These are phyloP conservation scores for Boletus vermiculosoides DNA, from an alignment of 768 basidiomycete genomes.

Conservation along the genomic window DNA sequence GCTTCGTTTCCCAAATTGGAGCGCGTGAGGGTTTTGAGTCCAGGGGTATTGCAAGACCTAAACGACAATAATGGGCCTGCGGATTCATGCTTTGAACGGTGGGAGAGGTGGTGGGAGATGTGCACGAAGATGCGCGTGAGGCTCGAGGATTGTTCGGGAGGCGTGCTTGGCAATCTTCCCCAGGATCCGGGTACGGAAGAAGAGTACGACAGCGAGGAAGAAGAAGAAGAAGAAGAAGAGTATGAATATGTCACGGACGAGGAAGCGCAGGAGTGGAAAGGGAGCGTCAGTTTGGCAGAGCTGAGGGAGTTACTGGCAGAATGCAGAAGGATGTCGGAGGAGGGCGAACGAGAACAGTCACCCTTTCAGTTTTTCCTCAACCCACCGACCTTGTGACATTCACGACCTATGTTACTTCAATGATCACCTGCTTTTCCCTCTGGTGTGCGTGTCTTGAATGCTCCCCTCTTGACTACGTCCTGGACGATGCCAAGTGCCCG, in stretches of 20 bases:
- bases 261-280: slow-evolving; percentile 31
- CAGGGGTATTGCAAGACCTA: slow-evolving; percentile 53
- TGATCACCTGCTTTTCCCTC: slow-evolving; percentile 57
- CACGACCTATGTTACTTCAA: slow-evolving; percentile 2
- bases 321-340: slow-evolving; percentile 46
- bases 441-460: slow-evolving; percentile 70
- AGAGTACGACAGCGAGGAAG: slow-evolving; percentile 35
- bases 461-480: slow-evolving; percentile 56
- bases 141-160: slow-evolving; percentile 77
- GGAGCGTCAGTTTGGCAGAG: slow-evolving; percentile 37
- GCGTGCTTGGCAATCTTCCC: slow-evolving; percentile 47
- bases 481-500: slow-evolving; percentile 55
- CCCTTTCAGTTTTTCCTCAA: slow-evolving; percentile 19
- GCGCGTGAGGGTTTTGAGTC: slow-evolving; percentile 57
- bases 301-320: slow-evolving; percentile 57
- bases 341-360: slow-evolving; percentile 30
- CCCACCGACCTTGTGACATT: slow-evolving; percentile 8
- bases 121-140: slow-evolving; percentile 50
- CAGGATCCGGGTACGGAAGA: slow-evolving; percentile 34
- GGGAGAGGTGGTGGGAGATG: slow-evolving; percentile 68
- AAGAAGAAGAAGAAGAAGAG: slow-evolving; percentile 33
- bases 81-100: slow-evolving; percentile 45
- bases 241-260: slow-evolving; percentile 34
- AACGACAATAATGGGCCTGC: slow-evolving; percentile 53
- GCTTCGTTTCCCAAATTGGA: slow-evolving; percentile 60